Evolutionary conservation across 495 filamentous ascomycete species (phyloP), one percentile per base, ranked within the genome.

Genomic region (Apiosordaria backusii): DNA sequence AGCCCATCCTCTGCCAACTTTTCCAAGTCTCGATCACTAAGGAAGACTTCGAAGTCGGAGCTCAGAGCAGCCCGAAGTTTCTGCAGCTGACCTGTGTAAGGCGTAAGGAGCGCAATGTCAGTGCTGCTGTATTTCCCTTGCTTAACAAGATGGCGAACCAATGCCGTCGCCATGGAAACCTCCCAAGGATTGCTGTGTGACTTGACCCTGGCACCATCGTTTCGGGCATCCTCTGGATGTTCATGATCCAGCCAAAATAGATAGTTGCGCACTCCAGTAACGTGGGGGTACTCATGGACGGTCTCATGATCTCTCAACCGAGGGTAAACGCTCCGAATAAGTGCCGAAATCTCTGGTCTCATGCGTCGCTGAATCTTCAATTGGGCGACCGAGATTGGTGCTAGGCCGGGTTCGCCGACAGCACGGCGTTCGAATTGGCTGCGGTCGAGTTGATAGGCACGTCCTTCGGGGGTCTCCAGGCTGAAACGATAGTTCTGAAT

Each of bases 41-140:
- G 59, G 4, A 85, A 78, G 18, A 95, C 85, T 52, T 87, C 85
- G 61, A 87, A 88, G 16, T 80, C 75, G 3, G 68, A 70, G 4
- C 73, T 67, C 50, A 94, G 75, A 35, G 73, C 77, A 21, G 77
- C 75, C 6, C 83, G 79, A 26, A 95, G 79, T 50, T 82, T 84
- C 29, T 85, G 82, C 6, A 96, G 77, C 70, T 96, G 92, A 10
- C 89, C 88, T 7, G 88, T 74, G 69, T 93, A 92, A 0, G 90
- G 92, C 1, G 91, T 93, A 1, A 96, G 68, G 9, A 96, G 86
- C 2, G 91, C 90, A 72, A 96, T 93, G 60, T 96, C 90, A 0
- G 81, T 79, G 1, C 70, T 76, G 3, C 70, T 67, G 68, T 94
- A 94, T 1, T 69, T 70, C 3, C 90, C 89, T 69, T 96, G 91